Evolutionary conservation across 2,329 filamentous ascomycete genomes (phyloP).

Genomic region (Triangularia verruculosa): DNA sequence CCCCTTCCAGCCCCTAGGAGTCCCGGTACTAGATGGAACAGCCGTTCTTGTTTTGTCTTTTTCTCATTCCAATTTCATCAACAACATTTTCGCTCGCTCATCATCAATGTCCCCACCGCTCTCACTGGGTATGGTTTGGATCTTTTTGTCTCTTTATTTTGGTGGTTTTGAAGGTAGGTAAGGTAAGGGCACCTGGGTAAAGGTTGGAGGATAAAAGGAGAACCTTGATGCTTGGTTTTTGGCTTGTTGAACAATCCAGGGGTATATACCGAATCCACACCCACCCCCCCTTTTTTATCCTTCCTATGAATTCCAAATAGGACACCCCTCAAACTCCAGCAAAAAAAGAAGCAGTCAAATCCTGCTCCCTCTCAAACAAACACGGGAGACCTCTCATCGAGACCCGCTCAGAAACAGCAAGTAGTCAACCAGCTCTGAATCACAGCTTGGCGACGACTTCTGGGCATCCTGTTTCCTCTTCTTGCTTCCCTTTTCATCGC

Average conservation of each 20-base stretch:
- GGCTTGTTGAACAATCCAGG: conserved; percentile 2
- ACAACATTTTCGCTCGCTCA: background rate
- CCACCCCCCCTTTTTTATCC: background rate
- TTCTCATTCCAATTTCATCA: conserved; percentile 5
- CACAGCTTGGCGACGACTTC: background rate
- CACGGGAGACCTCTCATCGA: background rate
- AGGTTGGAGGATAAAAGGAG: background rate
- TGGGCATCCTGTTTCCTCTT: background rate
- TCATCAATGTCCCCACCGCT: background rate
- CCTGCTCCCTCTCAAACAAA: background rate
- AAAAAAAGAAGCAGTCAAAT: background rate
- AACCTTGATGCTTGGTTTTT: background rate
- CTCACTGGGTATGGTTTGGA: background rate
- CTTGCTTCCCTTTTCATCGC: background rate
- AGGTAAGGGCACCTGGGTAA: background rate
- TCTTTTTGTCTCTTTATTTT: background rate
- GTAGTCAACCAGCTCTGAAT: conserved; percentile 1
- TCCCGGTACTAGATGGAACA: background rate
- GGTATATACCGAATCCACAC: background rate
- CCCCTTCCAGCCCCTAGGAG: background rate
- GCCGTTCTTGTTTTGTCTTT: background rate
- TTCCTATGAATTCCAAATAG: background rate
- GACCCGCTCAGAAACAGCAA: conserved; percentile 2
- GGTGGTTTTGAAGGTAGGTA: background rate
- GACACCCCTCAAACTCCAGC: background rate